Conservation (phyloP, 139 green algal species). For the Chlamydomonas urium region DNA sequence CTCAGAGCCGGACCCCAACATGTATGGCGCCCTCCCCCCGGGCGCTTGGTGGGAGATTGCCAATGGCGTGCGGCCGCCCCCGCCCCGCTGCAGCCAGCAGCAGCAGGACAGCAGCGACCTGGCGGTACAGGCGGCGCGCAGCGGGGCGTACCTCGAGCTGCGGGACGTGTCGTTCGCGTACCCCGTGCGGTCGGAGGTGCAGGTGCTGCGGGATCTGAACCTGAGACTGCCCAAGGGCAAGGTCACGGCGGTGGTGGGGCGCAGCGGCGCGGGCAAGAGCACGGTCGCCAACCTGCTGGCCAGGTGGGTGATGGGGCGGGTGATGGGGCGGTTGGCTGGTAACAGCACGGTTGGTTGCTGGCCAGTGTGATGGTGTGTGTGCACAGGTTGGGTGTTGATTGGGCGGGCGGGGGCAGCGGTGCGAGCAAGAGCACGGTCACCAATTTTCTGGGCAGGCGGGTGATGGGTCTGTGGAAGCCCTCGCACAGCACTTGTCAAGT, state of each 20-base stretch:
- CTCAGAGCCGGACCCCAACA: slow-evolving; percentile 62
- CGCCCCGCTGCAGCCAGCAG: slow-evolving; percentile 2
- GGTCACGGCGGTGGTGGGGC: slow-evolving; percentile 79
- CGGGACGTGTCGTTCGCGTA: slow-evolving; percentile 7
- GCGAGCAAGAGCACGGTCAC: slow-evolving; percentile 82
- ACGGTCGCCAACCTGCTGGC: slow-evolving; percentile 77
- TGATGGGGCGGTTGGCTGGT: too few relatives aligned
- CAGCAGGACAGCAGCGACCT: background rate
- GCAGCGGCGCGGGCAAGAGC: slow-evolving; percentile 77
- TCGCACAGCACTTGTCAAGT: background rate
- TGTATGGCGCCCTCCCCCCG: slow-evolving; percentile 73
- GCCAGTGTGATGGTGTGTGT: slow-evolving; percentile 32
- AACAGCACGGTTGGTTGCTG: too few relatives aligned
- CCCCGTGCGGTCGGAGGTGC: background rate
- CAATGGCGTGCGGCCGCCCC: background rate
- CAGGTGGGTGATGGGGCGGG: slow-evolving; percentile 33
- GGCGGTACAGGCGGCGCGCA: background rate
- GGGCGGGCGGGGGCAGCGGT: slow-evolving; percentile 74
- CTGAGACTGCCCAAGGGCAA: slow-evolving; percentile 58
- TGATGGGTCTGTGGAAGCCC: too few relatives aligned
- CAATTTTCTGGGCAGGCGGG: slow-evolving; percentile 59
- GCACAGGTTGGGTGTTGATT: slow-evolving; percentile 64
- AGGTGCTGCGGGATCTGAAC: background rate
- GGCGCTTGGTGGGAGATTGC: slow-evolving; percentile 52
- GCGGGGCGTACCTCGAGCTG: background rate